Evolutionary conservation across 441 rosid species (phyloP).

Genomic region (Mallotus repandus): DNA sequence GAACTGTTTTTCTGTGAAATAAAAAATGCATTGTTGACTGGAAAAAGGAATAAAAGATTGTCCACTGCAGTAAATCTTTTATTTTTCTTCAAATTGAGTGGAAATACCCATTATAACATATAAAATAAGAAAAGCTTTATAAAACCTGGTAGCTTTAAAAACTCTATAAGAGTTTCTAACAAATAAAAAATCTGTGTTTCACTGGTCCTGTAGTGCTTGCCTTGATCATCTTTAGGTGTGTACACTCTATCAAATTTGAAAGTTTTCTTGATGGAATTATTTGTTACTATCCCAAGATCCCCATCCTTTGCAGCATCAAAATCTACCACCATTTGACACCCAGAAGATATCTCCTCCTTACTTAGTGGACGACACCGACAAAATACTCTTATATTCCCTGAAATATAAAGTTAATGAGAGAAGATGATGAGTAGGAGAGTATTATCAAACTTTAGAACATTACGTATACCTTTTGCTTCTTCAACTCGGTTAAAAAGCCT

Average conservation of each 20-base stretch:
- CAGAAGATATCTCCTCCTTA: slow-evolving; percentile 53
- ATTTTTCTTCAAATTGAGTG: no score
- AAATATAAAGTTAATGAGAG: neutral
- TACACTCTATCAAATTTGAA: slow-evolving; percentile 75
- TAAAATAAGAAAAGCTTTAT: no score
- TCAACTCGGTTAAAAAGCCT: slow-evolving; percentile 74
- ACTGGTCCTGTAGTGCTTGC: slow-evolving; percentile 25
- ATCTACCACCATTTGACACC: slow-evolving; percentile 50
- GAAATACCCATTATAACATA: no score
- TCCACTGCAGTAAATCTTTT: no score
- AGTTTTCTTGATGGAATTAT: slow-evolving; percentile 47
- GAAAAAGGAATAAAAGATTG: no score
- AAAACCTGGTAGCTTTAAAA: no score
- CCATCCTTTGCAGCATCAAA: slow-evolving; percentile 75
- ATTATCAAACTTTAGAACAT: neutral
- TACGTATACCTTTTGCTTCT: slow-evolving; percentile 60
- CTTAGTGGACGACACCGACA: slow-evolving; percentile 80
- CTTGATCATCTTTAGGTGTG: slow-evolving; percentile 74
- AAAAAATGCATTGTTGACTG: no score
- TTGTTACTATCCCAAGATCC: slow-evolving; percentile 59
- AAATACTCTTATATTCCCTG: slow-evolving; percentile 79
- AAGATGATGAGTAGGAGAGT: neutral
- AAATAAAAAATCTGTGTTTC: no score
- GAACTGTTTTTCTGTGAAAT: neutral
- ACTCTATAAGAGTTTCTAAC: no score